Conservation (phyloP, 441 rosid genomes). For the Aquilaria agallochum region DNA sequence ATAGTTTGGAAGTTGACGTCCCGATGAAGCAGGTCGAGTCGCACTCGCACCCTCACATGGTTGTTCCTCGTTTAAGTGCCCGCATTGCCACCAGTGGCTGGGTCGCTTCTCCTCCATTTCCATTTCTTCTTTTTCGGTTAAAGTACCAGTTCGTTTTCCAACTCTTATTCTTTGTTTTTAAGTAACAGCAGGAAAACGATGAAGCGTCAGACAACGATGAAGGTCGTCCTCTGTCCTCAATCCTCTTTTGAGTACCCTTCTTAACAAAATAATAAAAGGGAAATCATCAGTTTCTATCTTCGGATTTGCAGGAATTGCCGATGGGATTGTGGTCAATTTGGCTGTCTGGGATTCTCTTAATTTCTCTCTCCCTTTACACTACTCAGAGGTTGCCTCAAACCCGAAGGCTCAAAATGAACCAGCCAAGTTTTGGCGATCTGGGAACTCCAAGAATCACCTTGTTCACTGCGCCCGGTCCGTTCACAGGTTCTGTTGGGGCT, state of each 20-base stretch:
- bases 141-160: slow-evolving; percentile 32
- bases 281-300: background rate
- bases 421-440: slow-evolving; percentile 6
- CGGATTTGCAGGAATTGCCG: slow-evolving; percentile 36
- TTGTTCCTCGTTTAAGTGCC: slow-evolving; percentile 25
- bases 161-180: slow-evolving; percentile 3
- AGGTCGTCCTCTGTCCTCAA: slow-evolving; percentile 20
- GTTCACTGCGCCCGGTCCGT: slow-evolving; percentile 56
- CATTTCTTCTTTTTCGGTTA: slow-evolving; percentile 40
- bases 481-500: slow-evolving; percentile 34
- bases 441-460: slow-evolving; percentile 51
- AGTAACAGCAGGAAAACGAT: background rate
- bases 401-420: slow-evolving; percentile 13
- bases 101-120: slow-evolving; percentile 33
- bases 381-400: slow-evolving; percentile 53
- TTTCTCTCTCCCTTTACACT: slow-evolving; percentile 68
- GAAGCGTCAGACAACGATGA: slow-evolving; percentile 20
- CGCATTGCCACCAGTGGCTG: slow-evolving; percentile 7
- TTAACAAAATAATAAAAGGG: too few relatives aligned
- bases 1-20: slow-evolving; percentile 14
- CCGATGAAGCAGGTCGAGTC: slow-evolving; percentile 5
- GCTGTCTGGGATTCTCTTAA: slow-evolving; percentile 68
- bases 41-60: slow-evolving; percentile 23
- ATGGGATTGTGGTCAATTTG: slow-evolving; percentile 66
- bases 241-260: background rate